phyloP scores from a whole-genome alignment of 2,329 filamentous ascomycete species.

The Alternaria longipes region DNA sequence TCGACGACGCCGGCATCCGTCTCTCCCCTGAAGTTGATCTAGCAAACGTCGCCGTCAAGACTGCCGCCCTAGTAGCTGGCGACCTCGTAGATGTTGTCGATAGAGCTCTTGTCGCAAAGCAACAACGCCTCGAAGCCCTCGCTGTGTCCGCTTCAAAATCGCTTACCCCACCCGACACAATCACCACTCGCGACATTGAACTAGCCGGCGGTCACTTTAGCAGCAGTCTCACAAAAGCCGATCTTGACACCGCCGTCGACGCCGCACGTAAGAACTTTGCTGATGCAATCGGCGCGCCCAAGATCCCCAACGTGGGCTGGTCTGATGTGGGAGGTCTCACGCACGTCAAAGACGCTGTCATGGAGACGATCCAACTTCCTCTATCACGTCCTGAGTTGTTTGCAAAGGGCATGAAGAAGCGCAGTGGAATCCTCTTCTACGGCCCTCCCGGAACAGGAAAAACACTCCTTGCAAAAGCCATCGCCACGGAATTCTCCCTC shows the following conservation, averaged over 20 bases:
- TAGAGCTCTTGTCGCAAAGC: conserved; percentile 80
- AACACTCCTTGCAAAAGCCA: conserved; percentile 90
- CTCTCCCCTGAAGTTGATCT: conserved; percentile 86
- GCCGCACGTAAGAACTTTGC: conserved; percentile 97
- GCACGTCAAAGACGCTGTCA: conserved; percentile 96
- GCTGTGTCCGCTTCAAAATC: conserved; percentile 60
- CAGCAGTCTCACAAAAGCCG: conserved; percentile 78
- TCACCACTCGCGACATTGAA: conserved; percentile 84
- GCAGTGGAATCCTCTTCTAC: conserved; percentile 91
- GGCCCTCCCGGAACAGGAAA: conserved; percentile 92
- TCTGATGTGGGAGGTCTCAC: conserved; percentile 92
- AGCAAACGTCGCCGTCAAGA: conserved; percentile 87
- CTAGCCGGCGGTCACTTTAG: conserved; percentile 84
- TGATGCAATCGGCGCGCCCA: conserved; percentile 94
- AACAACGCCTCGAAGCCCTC: conserved; percentile 77
- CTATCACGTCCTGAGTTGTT: conserved; percentile 92
- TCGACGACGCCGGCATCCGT: conserved; percentile 78
- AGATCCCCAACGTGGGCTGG: conserved; percentile 97
- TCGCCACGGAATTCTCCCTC: conserved; percentile 90
- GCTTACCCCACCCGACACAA: conserved; percentile 41
- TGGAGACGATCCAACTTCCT: conserved; percentile 94
- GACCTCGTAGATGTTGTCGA: conserved; percentile 95
- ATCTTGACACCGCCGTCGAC: conserved; percentile 94
- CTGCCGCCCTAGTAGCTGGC: conserved; percentile 91
- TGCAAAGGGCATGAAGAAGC: conserved; percentile 97